Base-by-base conservation (phyloP, 2,329 filamentous ascomycete genomes). In the Pestalotiopsis sp. region DNA sequence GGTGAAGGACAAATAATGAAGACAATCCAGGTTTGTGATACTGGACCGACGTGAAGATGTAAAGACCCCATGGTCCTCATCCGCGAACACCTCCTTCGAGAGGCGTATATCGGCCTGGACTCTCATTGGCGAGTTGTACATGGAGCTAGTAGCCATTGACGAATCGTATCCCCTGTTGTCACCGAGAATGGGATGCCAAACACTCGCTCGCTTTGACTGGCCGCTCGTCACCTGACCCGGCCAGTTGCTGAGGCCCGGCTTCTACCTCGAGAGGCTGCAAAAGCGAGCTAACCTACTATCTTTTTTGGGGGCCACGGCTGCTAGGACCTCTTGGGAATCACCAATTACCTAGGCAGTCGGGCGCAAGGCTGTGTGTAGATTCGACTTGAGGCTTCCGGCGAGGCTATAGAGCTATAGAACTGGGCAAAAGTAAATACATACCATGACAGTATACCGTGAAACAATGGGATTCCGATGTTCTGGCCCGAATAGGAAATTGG, bases 1-100 rank as follows among this genome's bases (percentile, higher is more conserved):
- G 62, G 45, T 56, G 41, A 61, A 66, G 67, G 63, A 66, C 59
- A 68, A 68, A 41, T 65, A 52, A 62, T 69, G 67, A 69, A 65
- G 64, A 56, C 36, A 45, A 65, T 49, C 31, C 45, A 57, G 49
- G 27, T 31, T 45, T 56, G 64, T 66, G 45, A 66, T 27, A 66
- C 64, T n/a, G 31, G 52, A 66, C 64, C 62, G 31, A 36, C 20
- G 57, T 39, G 62, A 57, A 58, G 61, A 64, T 64, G 27, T 57
- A 49, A 36, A 58, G 52, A 66, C 64, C 27, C 52, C 64, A 66
- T 66, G 64, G 64, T 66, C 31, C 64, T 56, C 64, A 57, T 58
- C 64, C 31, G 45, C 64, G 45, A 66, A 58, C 62, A 49, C 41
- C 39, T 36, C 39, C 62, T 45, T 52, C 45, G 20, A n/a, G 64